Conservation (phyloP, 495 filamentous ascomycete species). For the Hypoxylon trugodes region DNA sequence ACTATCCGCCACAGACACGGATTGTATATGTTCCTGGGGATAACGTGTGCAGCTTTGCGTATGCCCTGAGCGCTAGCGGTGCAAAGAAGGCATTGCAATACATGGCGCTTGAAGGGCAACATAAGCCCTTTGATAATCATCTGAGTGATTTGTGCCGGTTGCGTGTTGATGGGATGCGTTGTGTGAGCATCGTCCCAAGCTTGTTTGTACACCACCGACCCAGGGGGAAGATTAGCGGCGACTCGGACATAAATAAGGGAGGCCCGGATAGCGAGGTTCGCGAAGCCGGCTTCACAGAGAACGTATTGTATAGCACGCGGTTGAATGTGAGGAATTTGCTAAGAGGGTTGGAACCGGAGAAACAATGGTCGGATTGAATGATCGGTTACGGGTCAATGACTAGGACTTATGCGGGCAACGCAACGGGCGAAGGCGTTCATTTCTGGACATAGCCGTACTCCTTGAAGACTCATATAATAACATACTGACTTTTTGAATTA, state of each 20-base stretch:
- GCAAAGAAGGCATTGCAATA: constrained; percentile 60
- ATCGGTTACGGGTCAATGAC: not conserved
- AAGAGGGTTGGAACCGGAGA: constrained; percentile 20
- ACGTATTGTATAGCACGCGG: constrained; percentile 59
- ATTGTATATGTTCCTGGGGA: constrained; percentile 54
- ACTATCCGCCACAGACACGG: constrained; percentile 53
- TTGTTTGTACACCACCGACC: constrained; percentile 57
- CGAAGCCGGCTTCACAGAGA: constrained; percentile 52
- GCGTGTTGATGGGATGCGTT: constrained; percentile 39
- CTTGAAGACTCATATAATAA: too few species aligned
- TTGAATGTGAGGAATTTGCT: constrained; percentile 47
- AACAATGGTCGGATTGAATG: constrained; percentile 24
- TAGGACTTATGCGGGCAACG: constrained; percentile 7
- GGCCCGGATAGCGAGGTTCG: constrained; percentile 44
- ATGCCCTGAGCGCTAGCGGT: constrained; percentile 62
- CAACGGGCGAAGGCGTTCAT: too few species aligned
- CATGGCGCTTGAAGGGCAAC: constrained; percentile 51
- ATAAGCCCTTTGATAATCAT: constrained; percentile 56
- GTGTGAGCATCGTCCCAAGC: constrained; percentile 57
- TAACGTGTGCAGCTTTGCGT: constrained; percentile 60
- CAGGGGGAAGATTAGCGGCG: constrained; percentile 48
- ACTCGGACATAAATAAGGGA: constrained; percentile 53
- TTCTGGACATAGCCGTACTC: too few species aligned
- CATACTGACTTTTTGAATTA: too few species aligned
- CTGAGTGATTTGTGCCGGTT: constrained; percentile 55